Evolutionary conservation across 73 alveolate genomes (phyloP).

Genomic region (Durusdinium trenchii): DNA sequence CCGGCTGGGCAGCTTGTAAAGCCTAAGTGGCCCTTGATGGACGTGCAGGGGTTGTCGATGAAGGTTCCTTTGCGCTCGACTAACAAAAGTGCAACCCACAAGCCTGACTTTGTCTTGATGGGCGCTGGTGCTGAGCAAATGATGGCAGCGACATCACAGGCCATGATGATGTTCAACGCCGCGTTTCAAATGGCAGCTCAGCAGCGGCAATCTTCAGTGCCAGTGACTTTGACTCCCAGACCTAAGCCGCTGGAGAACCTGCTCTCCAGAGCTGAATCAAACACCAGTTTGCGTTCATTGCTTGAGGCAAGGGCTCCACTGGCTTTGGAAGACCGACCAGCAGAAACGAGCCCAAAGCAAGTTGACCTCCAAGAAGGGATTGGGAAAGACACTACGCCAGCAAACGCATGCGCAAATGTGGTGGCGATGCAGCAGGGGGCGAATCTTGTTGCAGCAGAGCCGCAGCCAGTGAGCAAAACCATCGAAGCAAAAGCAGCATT

Average conservation of each 20-base stretch:
- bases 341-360: too few relatives aligned
- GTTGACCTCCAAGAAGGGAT: background rate
- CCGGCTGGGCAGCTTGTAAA: background rate
- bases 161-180: background rate
- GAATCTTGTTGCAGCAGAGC: background rate
- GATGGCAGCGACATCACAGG: background rate
- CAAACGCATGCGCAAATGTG: background rate
- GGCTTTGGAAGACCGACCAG: background rate
- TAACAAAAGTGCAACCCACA: background rate
- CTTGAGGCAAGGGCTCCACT: background rate
- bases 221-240: background rate
- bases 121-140: background rate
- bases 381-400: background rate
- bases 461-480: background rate
- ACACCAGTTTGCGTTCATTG: background rate
- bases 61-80: background rate
- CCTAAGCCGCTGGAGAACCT: background rate
- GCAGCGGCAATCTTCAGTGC: background rate
- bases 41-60: background rate
- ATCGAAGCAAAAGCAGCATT: too few relatives aligned
- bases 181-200: background rate
- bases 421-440: background rate
- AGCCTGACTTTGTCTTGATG: background rate
- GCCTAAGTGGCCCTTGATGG: background rate
- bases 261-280: background rate